Base-by-base conservation (phyloP, 2,329 filamentous ascomycete genomes). In the Cladobotryum mycophilum region DNA sequence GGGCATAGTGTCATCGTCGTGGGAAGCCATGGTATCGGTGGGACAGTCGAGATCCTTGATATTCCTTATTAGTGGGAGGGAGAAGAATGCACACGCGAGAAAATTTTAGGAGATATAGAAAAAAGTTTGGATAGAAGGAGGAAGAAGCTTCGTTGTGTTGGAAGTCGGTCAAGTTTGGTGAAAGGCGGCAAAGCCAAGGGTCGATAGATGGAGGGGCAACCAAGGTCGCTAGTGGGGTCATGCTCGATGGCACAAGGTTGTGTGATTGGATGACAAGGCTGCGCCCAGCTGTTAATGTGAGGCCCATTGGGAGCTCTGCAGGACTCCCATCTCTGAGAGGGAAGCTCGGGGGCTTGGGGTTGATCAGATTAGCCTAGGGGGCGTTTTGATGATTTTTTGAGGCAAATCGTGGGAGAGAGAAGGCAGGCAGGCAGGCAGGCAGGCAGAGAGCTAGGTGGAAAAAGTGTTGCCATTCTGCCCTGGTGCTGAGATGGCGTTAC, bases 1-100 rank as follows among this genome's bases (percentile, higher is more conserved):
- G 57, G 89, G 86, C 70, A 87, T 78, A 60, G 92, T 82, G 65
- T 97, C 92, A 55, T 96, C 89, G 58, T 85, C 76, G 65, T 81
- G 75, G 62, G 82, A 79, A 60, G 84, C 77, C 85, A 89, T 89
- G 62, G 62, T 77, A 70, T 60, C 18, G 44, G 53, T 51, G 41
- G 54, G 52, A n/a, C 45, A 52, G 52, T 55, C 46, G 54, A 52
- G 55, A 42, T 14, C 15, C 41, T 18, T 38, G 36, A 3, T 46
- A 13, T 37, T 35, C 43, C 38, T 17, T 30, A 9, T 13, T 20
- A 3, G 5, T 14, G 15, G 37, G 37, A 14, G 33, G 17, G 20
- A 44, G 35, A 38, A 15, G n/a, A n/a, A n/a, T n/a, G n/a, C 11
- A 4, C 8, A 20, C 14, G 9, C 17, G 49, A 22, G 35, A 47